Base-by-base conservation (phyloP, 2,329 filamentous ascomycete genomes). In the Fusarium algeriense region DNA sequence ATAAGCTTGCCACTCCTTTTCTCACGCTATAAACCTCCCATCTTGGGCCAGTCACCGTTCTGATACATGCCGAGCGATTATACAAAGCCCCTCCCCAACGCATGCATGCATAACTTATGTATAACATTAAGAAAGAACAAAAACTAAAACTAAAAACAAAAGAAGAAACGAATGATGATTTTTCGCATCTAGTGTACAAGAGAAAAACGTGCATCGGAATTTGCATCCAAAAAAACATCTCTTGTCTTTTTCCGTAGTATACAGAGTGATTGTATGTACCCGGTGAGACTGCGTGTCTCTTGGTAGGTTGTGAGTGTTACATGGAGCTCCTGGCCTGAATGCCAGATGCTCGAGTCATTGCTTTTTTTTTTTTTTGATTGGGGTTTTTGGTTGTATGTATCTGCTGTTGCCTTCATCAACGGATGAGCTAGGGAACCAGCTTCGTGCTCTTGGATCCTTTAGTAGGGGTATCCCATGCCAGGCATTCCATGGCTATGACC, bases 381-480 rank as follows among this genome's bases (percentile, higher is more conserved):
- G 17, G 28, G 40, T 52, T 53, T 26, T 50, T 26, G 32, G 11
- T 26, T 46, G 23, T 28, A 12, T 38, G 23, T 49, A 28, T 28
- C 23, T 53, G 15, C 14, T 17, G 23, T 41, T 44, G 32, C 26
- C 26, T 10, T 35, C 58, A 35, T 62, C 20, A 38, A 48, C 23
- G 45, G 43, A 45, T 45, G 30, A 23, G 46, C 19, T 49, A 12
- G 28, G 30, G 23, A 40, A 46, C 34, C 14, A n/a, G 38, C 15
- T 20, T 44, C 32, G 40, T 40, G 26, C 23, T 52, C 58, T 62
- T 50, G 17, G 26, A 60, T 69, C 54, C 60, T 69, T 45, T 62
- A 67, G 66, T 73, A 78, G 64, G 75, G 70, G 40, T 77, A 80
- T 53, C 75, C 73, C 70, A 78, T 77, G 20, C 73, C 73, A 7